These are phyloP conservation scores for Trebouxia sp. DNA, from an alignment of 139 green algal genomes.

Conservation along the genomic window DNA sequence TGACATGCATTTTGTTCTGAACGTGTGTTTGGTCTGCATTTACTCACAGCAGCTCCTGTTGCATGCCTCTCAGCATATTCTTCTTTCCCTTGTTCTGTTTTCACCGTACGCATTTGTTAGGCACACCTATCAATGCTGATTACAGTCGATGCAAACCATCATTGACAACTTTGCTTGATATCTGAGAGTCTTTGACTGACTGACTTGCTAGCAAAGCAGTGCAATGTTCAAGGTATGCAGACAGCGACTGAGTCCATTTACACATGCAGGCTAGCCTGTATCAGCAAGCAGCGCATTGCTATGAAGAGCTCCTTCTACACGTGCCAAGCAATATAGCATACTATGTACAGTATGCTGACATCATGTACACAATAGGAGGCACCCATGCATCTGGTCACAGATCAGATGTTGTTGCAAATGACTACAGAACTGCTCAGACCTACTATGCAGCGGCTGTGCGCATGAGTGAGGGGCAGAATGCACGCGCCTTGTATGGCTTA, in stretches of 20 bases:
- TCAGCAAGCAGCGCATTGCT: constrained; percentile 83
- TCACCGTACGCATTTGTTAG: no score
- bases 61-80: no score
- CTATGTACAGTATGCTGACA: constrained; percentile 73
- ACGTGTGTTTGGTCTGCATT: not conserved
- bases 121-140: no score
- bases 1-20: not conserved
- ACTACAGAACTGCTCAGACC: constrained; percentile 52
- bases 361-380: constrained; percentile 75
- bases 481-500: constrained; percentile 59
- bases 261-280: constrained; percentile 61
- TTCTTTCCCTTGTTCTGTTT: no score
- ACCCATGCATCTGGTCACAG: not conserved
- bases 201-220: no score
- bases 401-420: constrained; percentile 11
- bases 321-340: constrained; percentile 49
- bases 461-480: constrained; percentile 47
- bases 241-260: no score
- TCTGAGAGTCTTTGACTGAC: no score
- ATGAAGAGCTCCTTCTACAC: constrained; percentile 86
- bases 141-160: no score
- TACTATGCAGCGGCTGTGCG: constrained; percentile 82
- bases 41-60: no score
- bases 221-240: no score
- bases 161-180: no score